Evolutionary conservation across 2,329 filamentous ascomycete genomes (phyloP), one percentile per base, ranked within the genome.

Genomic region (Aspergillus quadrilineatus): DNA sequence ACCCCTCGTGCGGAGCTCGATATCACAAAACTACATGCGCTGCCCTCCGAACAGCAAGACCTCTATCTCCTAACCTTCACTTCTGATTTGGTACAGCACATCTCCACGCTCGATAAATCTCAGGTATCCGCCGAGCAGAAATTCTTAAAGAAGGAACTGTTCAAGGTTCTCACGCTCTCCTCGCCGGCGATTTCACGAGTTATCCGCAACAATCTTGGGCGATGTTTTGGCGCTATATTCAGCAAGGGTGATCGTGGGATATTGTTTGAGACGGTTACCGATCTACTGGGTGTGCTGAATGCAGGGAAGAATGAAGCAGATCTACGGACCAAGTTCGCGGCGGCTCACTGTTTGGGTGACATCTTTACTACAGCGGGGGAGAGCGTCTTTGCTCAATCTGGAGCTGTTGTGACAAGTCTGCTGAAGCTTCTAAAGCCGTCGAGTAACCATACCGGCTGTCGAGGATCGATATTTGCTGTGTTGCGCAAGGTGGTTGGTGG

Each of bases 31-130:
- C 86, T 99, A 47, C 89, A 96, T 75, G 83, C 89, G 51, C 85
- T 97, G 46, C 90, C 93, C 43, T 86, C 90, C 53, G 94, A 99
- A 77, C 94, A 99, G 74, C 94, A 99, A 76, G 92, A 97, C 68
- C 85, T 99, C 10, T 95, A 94, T 74, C 84, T 99, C 60, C 82
- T 99, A 58, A 95, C 88, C 28, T 97, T 95, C 71, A 89, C 92
- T 36, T 89, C 92, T 29, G 85, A 89, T 59, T 82, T 99, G 55
- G 88, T 86, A 60, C 89, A 88, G 65, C 89, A 97, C 80, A 89
- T 96, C 44, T 79, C 79, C 14, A 63, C 63, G 15, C 83, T 97
- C 46, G 84, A 86, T 52, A 81, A 86, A 60, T 90, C 96, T 65
- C 89, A 89, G 69, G 89, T 92, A 64, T 93, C 90, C 22, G 85